Percentiles rank a stretch among this genome's conserved stretches.
phyloP scores from a whole-genome alignment of 331 rosid genomes.

The Quercus phellos region DNA sequence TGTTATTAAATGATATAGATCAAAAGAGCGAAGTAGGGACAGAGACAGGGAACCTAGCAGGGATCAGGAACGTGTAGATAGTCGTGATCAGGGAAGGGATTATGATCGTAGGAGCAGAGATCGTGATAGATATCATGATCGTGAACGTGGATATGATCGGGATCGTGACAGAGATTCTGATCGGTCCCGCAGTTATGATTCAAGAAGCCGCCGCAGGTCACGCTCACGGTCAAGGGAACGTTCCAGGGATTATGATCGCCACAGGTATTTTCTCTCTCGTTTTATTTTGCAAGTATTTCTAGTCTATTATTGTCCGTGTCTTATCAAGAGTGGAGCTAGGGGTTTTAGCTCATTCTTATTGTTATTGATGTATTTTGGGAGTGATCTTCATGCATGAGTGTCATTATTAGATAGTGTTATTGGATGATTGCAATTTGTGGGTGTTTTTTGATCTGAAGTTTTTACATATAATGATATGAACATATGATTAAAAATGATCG shows the following conservation, averaged over 20 bases:
- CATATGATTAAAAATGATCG: too few relatives aligned
- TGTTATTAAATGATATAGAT: constrained; percentile 22
- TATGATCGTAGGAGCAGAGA: constrained; percentile 79
- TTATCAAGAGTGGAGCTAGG: background rate
- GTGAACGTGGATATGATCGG: constrained; percentile 70
- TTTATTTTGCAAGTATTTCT: background rate
- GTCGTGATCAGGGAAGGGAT: constrained; percentile 77
- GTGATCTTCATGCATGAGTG: background rate
- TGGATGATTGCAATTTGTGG: too few relatives aligned
- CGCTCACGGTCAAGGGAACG: constrained; percentile 79
- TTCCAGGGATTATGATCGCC: constrained; percentile 86
- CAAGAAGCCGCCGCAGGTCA: constrained; percentile 73
- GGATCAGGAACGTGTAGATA: constrained; percentile 65
- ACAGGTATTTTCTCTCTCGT: constrained; percentile 44
- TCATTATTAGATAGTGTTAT: background rate
- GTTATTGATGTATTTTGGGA: background rate
- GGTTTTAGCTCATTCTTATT: background rate
- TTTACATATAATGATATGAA: background rate
- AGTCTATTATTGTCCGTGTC: background rate
- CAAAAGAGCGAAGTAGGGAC: constrained; percentile 81
- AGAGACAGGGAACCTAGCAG: constrained; percentile 66
- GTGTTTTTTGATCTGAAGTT: background rate
- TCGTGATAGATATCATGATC: constrained; percentile 75
- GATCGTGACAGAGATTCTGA: constrained; percentile 71
- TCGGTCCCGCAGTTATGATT: constrained; percentile 59